Conservation (phyloP, 2,329 filamentous ascomycete species). For the Neopestalotiopsis sp. region DNA sequence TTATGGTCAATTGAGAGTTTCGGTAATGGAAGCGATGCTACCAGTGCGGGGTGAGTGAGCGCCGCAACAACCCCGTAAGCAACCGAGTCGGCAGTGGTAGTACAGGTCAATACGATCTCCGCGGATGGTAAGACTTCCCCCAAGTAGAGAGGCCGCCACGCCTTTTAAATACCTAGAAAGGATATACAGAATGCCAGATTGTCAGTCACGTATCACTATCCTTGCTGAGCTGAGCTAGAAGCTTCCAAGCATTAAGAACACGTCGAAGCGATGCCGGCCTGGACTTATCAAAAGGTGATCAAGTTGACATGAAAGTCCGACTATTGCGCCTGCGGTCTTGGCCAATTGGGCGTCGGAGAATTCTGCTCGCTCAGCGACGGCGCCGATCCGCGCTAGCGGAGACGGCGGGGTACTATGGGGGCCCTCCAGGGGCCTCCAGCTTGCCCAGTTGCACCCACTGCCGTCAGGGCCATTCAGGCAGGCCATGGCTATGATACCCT, state of each 20-base stretch:
- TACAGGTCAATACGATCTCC: neutral
- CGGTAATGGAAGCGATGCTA: neutral
- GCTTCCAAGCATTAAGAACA: neutral
- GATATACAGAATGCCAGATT: no score
- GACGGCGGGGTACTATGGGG: neutral
- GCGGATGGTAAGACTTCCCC: neutral
- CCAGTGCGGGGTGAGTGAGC: neutral
- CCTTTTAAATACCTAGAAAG: neutral
- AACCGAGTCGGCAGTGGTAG: neutral
- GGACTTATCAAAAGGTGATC: neutral
- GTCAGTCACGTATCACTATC: no score
- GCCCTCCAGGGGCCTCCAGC: neutral
- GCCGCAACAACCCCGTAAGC: neutral
- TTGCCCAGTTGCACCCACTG: neutral
- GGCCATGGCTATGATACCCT: no score
- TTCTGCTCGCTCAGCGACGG: slow-evolving; percentile 1
- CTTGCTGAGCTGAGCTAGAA: neutral
- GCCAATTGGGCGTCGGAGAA: neutral
- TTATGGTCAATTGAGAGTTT: neutral
- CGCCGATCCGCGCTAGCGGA: neutral
- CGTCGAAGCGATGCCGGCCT: neutral
- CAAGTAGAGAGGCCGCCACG: neutral
- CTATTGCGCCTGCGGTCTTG: neutral
- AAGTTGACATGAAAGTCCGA: neutral
- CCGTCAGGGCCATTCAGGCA: no score